A percentile compares a stretch with the other conserved stretches of the same genome.
Conservation (phyloP, 2,329 filamentous ascomycete species). For the Botryotinia calthae region DNA sequence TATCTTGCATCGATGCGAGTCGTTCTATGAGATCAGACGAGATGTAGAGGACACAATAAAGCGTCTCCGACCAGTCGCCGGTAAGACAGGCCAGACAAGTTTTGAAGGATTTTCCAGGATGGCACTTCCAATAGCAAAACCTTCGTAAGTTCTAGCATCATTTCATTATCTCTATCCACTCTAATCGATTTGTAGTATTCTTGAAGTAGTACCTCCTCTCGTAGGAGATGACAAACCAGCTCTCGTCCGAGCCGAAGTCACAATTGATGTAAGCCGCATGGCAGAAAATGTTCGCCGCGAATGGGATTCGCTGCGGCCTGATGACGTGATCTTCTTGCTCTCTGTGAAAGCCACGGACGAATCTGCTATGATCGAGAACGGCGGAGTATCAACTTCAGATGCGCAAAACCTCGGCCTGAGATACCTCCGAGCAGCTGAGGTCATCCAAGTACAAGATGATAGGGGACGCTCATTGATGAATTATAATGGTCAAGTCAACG, state of each 20-base stretch:
- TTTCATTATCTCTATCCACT: background rate
- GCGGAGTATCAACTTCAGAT: slow-evolving; percentile 47
- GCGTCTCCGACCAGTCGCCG: slow-evolving; percentile 68
- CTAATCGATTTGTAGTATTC: slow-evolving; percentile 50
- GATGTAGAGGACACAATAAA: slow-evolving; percentile 83
- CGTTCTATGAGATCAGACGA: slow-evolving; percentile 90
- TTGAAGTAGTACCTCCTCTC: slow-evolving; percentile 78
- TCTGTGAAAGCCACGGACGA: slow-evolving; percentile 63
- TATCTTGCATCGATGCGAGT: slow-evolving; percentile 81
- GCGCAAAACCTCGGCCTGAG: slow-evolving; percentile 65
- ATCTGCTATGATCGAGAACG: slow-evolving; percentile 53
- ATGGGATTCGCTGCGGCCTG: slow-evolving; percentile 84
- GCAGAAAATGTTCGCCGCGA: slow-evolving; percentile 73
- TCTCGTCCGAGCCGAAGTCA: slow-evolving; percentile 80
- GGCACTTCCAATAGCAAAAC: slow-evolving; percentile 83
- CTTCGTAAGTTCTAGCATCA: slow-evolving; percentile 48
- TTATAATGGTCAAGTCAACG: slow-evolving; percentile 58
- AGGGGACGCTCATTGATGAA: slow-evolving; percentile 73
- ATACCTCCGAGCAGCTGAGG: slow-evolving; percentile 75
- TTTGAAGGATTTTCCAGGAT: slow-evolving; percentile 89
- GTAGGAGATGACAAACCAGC: slow-evolving; percentile 85
- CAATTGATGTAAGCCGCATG: slow-evolving; percentile 78
- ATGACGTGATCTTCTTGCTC: slow-evolving; percentile 87
- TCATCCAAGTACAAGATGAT: slow-evolving; percentile 83
- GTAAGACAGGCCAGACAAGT: slow-evolving; percentile 61